Conservation (phyloP, 2,329 filamentous ascomycete genomes). For the Fusarium sp. region DNA sequence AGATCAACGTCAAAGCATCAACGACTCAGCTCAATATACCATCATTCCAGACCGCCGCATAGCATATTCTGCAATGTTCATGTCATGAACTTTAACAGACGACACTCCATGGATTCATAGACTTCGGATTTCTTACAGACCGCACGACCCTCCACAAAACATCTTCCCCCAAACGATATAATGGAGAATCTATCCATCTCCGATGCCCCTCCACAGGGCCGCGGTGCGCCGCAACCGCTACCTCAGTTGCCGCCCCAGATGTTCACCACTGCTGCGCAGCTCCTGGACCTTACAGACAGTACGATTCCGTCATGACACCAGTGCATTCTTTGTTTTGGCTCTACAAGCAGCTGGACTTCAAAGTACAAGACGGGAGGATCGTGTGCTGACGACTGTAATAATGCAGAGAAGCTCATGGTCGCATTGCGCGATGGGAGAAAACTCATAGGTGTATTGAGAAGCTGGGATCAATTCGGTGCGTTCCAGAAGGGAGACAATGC, state of each 20-base stretch:
- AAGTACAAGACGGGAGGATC: conserved; percentile 31
- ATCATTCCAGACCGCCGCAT: conserved; percentile 29
- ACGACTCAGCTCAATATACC: conserved; percentile 35
- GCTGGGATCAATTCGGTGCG: conserved; percentile 98
- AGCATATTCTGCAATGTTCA: conserved; percentile 38
- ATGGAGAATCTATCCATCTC: conserved; percentile 67
- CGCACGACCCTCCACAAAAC: not conserved
- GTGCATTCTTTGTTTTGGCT: conserved; percentile 16
- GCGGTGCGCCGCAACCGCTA: conserved; percentile 58
- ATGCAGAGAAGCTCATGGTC: conserved; percentile 90
- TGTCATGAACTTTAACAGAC: conserved; percentile 35
- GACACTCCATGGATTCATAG: conserved; percentile 39
- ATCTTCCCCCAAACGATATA: conserved; percentile 40
- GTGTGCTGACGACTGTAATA: conserved; percentile 41
- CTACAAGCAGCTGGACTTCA: not conserved
- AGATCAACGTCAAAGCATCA: conserved; percentile 41
- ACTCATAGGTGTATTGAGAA: conserved; percentile 89
- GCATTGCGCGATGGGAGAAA: conserved; percentile 93
- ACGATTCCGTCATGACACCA: conserved; percentile 55
- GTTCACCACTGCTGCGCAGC: conserved; percentile 96
- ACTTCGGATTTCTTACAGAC: conserved; percentile 17
- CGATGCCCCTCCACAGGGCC: conserved; percentile 59
- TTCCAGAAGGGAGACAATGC: conserved; percentile 16
- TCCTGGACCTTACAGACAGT: conserved; percentile 98
- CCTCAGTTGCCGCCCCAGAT: conserved; percentile 88